Conservation (phyloP, 2,329 filamentous ascomycete species). For the Colletotrichum sp. region DNA sequence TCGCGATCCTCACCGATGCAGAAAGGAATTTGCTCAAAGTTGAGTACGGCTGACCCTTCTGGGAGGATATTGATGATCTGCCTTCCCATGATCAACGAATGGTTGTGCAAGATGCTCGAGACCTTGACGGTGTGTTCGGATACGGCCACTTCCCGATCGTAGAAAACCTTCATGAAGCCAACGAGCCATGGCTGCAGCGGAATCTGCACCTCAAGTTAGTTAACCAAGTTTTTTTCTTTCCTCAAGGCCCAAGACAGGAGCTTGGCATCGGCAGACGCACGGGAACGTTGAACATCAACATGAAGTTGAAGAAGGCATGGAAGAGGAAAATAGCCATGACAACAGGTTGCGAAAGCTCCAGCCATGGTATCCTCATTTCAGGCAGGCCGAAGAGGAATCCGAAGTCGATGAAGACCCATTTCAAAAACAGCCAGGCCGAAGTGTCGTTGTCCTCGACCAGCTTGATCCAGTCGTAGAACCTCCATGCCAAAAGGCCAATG, state of each 20-base stretch:
- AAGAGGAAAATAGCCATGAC: constrained; percentile 73
- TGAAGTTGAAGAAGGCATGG: constrained; percentile 78
- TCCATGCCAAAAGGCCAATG: constrained; percentile 77
- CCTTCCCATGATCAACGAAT: constrained; percentile 91
- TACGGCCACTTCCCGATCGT: constrained; percentile 90
- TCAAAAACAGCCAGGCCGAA: constrained; percentile 90
- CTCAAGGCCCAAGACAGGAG: neutral
- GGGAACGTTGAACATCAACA: constrained; percentile 92
- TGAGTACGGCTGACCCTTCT: constrained; percentile 90
- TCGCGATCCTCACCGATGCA: constrained; percentile 74
- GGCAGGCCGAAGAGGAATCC: constrained; percentile 88
- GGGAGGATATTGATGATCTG: constrained; percentile 98
- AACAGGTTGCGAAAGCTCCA: constrained; percentile 84
- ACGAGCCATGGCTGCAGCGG: constrained; percentile 78
- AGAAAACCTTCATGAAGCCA: constrained; percentile 79
- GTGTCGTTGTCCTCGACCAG: constrained; percentile 82
- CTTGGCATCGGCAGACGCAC: constrained; percentile 48
- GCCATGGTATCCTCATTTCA: constrained; percentile 90
- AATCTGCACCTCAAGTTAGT: constrained; percentile 51
- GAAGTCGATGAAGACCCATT: constrained; percentile 90
- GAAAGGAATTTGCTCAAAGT: constrained; percentile 80
- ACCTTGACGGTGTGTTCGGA: constrained; percentile 94
- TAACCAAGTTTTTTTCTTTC: neutral
- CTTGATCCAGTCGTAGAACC: constrained; percentile 83
- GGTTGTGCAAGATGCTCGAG: constrained; percentile 85